Percentiles rank a stretch among this genome's conserved stretches.
Conservation (phyloP, 352 stramenopile species). For the Phytophthora sp. region DNA sequence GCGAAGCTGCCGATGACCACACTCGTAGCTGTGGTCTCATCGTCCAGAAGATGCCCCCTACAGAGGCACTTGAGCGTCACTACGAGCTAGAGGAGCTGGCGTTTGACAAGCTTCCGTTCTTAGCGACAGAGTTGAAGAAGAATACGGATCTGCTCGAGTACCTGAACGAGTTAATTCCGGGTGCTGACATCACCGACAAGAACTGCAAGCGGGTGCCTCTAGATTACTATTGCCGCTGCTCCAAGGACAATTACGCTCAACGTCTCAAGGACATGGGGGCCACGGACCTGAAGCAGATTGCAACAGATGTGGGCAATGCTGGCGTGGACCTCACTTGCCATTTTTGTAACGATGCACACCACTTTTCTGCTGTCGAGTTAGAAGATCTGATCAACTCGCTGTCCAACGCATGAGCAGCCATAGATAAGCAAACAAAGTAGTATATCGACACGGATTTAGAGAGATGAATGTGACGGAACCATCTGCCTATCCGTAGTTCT, state of each 20-base stretch:
- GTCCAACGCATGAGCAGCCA: conserved; percentile 19
- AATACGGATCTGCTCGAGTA: conserved; percentile 71
- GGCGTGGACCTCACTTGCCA: conserved; percentile 81
- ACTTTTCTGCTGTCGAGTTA: conserved; percentile 64
- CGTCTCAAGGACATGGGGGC: conserved; percentile 59
- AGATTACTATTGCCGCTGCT: conserved; percentile 88
- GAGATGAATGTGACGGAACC: conserved; percentile 19
- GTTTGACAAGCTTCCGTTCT: conserved; percentile 59
- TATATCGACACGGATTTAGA: conserved; percentile 38
- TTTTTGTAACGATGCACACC: conserved; percentile 86
- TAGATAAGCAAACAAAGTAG: conserved; percentile 13
- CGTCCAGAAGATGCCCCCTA: conserved; percentile 82
- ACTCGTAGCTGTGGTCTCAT: conserved; percentile 76
- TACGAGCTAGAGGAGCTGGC: conserved; percentile 75
- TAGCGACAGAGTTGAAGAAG: conserved; percentile 51
- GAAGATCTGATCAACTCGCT: conserved; percentile 39
- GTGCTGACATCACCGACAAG: conserved; percentile 63
- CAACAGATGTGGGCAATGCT: conserved; percentile 49
- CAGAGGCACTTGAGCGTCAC: conserved; percentile 49
- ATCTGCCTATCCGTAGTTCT: conserved; percentile 40
- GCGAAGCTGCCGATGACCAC: conserved; percentile 48
- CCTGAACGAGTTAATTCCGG: conserved; percentile 77
- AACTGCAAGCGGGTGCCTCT: conserved; percentile 67
- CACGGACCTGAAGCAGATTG: conserved; percentile 56
- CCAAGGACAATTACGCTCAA: conserved; percentile 65